These are phyloP conservation scores for Euphorbia lathyris DNA, from an alignment of 345 rosid species.

Conservation along the genomic window DNA sequence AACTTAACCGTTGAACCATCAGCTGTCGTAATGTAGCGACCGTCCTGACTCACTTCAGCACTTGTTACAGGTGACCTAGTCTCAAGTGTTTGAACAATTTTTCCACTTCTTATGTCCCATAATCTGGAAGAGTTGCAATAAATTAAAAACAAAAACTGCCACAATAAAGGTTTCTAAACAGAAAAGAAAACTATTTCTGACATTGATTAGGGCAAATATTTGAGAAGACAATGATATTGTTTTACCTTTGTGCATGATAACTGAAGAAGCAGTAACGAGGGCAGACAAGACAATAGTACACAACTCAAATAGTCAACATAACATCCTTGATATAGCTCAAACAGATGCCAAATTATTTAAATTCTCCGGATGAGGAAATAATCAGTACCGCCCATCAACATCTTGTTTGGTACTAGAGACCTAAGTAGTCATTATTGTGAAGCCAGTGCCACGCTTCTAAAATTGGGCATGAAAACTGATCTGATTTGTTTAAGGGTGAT, in stretches of 20 bases:
- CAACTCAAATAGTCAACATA: background rate
- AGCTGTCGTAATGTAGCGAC: constrained; percentile 88
- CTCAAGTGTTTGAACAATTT: constrained; percentile 77
- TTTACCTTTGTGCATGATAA: background rate
- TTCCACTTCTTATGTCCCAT: constrained; percentile 88
- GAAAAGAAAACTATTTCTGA: background rate
- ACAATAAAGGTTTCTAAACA: background rate
- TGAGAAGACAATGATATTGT: background rate
- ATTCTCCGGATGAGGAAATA: background rate
- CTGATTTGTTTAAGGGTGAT: background rate
- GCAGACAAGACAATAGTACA: background rate
- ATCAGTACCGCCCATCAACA: background rate
- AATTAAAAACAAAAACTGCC: background rate
- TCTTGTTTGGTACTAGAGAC: background rate
- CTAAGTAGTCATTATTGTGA: background rate
- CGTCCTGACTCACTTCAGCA: constrained; percentile 94
- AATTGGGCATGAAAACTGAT: background rate
- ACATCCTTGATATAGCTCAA: background rate
- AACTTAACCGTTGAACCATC: constrained; percentile 91
- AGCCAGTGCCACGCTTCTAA: background rate
- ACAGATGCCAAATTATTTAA: background rate
- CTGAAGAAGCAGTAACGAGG: background rate
- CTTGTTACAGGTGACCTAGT: constrained; percentile 86
- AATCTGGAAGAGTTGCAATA: constrained; percentile 42
- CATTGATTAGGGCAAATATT: background rate